phyloP scores from a whole-genome alignment of 352 stramenopile species.

The Globisporangium iwayamae region DNA sequence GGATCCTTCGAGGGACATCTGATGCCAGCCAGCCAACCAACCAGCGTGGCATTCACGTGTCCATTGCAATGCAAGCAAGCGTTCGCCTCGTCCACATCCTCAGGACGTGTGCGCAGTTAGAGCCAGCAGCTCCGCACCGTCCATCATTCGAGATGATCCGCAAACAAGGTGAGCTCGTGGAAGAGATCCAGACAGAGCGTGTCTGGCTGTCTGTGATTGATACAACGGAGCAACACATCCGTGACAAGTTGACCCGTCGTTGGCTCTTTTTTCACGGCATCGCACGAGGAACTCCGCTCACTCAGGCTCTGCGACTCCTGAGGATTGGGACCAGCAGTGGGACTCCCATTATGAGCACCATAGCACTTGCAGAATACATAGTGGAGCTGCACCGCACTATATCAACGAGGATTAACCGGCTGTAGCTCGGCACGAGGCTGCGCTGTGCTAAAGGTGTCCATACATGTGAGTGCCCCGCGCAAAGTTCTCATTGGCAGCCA shows the following conservation, averaged over 20 bases:
- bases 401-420: no score
- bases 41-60: background rate
- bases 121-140: background rate
- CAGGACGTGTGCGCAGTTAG: background rate
- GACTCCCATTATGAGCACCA: background rate
- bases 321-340: slow-evolving; percentile 1
- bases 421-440: no score
- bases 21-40: no score
- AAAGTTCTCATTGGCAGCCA: no score
- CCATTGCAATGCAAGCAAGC: background rate
- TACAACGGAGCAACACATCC: slow-evolving; percentile 1
- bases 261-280: slow-evolving; percentile 2
- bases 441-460: no score
- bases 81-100: no score
- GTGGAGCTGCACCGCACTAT: no score
- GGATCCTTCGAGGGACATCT: no score
- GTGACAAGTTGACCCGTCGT: background rate
- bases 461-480: no score
- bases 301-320: background rate
- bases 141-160: background rate
- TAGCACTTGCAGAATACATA: no score
- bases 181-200: background rate
- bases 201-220: background rate
- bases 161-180: background rate
- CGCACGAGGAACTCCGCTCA: background rate